Evolutionary conservation across 2,329 filamentous ascomycete species (phyloP).

Genomic region (Fusarium subtropicale): DNA sequence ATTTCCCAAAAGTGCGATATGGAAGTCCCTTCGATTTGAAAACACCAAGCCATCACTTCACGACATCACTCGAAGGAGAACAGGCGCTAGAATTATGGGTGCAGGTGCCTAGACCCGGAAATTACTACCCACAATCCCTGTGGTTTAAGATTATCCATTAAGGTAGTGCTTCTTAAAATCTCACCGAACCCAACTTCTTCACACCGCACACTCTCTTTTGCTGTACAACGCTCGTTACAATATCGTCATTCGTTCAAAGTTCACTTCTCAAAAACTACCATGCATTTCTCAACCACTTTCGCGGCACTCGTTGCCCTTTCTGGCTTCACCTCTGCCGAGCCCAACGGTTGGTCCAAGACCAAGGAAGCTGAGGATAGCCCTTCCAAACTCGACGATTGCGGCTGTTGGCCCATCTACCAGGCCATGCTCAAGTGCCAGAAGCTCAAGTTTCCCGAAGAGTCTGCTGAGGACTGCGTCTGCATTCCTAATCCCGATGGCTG

Average conservation of each 20-base stretch:
- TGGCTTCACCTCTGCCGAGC: slow-evolving; percentile 20
- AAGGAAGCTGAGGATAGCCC: slow-evolving; percentile 34
- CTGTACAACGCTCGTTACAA: neutral
- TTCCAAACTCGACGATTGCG: slow-evolving; percentile 40
- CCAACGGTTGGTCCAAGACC: slow-evolving; percentile 40
- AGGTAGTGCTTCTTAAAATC: neutral
- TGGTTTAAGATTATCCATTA: neutral
- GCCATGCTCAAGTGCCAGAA: slow-evolving; percentile 37
- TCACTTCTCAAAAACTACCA: neutral
- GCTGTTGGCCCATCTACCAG: slow-evolving; percentile 40
- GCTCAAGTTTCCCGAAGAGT: slow-evolving; percentile 24
- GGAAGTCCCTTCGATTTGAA: accelerated
- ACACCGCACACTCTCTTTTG: neutral
- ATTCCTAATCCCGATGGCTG: slow-evolving; percentile 37
- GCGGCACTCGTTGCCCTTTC: slow-evolving; percentile 16
- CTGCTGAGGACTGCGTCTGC: slow-evolving; percentile 32
- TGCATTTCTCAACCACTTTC: slow-evolving; percentile 14
- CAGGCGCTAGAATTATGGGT: neutral
- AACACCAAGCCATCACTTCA: neutral
- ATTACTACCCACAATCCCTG: neutral
- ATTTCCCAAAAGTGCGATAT: accelerated
- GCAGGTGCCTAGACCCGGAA: neutral
- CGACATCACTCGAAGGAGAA: neutral
- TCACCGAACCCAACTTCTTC: neutral
- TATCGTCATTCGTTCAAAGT: neutral